Percentiles rank a stretch among this genome's conserved stretches.
Evolutionary conservation across 495 filamentous ascomycete genomes (phyloP).

Genomic region (Aspergillus sclerotiicarbonarius): DNA sequence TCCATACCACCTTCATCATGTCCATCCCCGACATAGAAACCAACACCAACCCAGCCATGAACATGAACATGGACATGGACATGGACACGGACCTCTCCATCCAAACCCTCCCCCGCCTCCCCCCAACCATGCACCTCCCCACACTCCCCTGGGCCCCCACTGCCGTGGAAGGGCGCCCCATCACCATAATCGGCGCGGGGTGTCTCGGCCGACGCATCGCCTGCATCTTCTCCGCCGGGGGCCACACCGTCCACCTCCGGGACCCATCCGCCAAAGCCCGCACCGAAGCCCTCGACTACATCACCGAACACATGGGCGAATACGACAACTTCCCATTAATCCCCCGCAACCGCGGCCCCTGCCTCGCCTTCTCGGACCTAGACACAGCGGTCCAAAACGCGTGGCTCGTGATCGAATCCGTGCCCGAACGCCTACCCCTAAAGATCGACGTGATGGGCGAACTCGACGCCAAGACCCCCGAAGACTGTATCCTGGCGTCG

Average conservation of each 20-base stretch:
- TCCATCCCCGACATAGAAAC: too few relatives aligned
- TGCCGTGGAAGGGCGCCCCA: conserved; percentile 20
- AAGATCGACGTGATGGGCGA: conserved; percentile 47
- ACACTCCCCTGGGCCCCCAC: neutral
- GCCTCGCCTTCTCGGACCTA: neutral
- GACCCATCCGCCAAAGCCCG: conserved; percentile 29
- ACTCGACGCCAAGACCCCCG: conserved; percentile 38
- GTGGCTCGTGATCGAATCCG: conserved; percentile 49
- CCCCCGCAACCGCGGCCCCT: neutral
- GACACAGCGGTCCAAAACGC: neutral
- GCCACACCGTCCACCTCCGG: conserved; percentile 38
- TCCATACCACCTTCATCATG: too few relatives aligned
- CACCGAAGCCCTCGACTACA: conserved; percentile 13
- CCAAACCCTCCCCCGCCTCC: neutral
- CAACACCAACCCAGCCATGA: too few relatives aligned
- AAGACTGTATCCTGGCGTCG: conserved; percentile 48
- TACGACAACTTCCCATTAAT: neutral
- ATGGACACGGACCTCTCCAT: neutral
- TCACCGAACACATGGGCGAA: neutral
- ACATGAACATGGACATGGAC: too few relatives aligned
- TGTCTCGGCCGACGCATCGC: conserved; percentile 44
- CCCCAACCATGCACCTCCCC: neutral
- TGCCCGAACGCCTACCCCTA: conserved; percentile 48
- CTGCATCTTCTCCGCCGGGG: conserved; percentile 31
- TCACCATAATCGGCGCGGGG: conserved; percentile 42